Percentiles rank a stretch among this genome's conserved stretches.
Conservation (phyloP, 2,329 filamentous ascomycete genomes). For the Penicillium sp. region DNA sequence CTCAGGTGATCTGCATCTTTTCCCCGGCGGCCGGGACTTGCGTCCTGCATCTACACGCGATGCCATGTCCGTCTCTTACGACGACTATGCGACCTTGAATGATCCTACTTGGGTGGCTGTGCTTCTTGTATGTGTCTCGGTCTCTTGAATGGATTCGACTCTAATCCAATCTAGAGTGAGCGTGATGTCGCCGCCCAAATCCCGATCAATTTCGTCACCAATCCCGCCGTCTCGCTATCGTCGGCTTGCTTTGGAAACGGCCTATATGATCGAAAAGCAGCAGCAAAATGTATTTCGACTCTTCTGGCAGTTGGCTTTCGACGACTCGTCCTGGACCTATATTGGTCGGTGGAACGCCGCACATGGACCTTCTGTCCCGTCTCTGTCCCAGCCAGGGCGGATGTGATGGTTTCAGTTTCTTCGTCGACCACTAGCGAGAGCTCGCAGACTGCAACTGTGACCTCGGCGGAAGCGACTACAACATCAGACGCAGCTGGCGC, state of each 20-base stretch:
- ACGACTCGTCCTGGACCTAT: conserved; percentile 55
- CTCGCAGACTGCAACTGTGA: conserved; percentile 19
- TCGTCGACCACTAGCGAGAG: conserved; percentile 8
- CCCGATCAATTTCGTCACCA: conserved; percentile 58
- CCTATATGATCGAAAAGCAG: conserved; percentile 49
- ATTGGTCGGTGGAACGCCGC: conserved; percentile 53
- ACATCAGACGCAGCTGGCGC: conserved; percentile 20
- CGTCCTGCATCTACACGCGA: background rate
- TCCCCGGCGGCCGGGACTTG: conserved; percentile 3
- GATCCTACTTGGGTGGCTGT: conserved; percentile 37
- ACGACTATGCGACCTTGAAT: conserved; percentile 35
- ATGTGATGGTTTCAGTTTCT: conserved; percentile 18
- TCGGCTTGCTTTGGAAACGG: conserved; percentile 54
- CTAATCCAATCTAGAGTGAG: conserved; percentile 47
- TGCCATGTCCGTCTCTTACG: conserved; percentile 41
- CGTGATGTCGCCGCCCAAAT: conserved; percentile 55
- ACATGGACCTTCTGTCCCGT: conserved; percentile 59
- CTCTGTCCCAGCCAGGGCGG: conserved; percentile 39
- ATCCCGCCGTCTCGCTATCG: conserved; percentile 52
- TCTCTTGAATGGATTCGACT: background rate
- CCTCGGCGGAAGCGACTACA: conserved; percentile 7
- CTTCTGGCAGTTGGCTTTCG: conserved; percentile 56
- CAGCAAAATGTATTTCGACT: conserved; percentile 56
- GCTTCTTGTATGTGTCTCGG: conserved; percentile 30
- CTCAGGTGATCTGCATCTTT: conserved; percentile 22